These are phyloP conservation scores for Neoboletus subvelutipes DNA, from an alignment of 768 basidiomycete species.

Conservation along the genomic window DNA sequence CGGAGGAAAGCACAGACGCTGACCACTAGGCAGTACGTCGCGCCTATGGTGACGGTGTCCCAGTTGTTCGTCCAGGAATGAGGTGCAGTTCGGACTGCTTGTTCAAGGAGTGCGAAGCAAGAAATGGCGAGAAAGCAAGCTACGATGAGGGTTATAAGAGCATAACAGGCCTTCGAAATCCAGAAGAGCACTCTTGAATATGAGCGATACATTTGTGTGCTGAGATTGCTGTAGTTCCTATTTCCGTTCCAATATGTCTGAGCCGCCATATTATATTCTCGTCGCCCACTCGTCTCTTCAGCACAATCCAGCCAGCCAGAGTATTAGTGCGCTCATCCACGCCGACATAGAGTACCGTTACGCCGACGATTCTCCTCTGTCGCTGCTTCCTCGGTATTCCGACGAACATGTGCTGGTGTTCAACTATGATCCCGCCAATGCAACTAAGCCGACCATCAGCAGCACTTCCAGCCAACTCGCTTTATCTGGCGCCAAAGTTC, in stretches of 20 bases:
- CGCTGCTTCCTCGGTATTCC: conserved; percentile 56
- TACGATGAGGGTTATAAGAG: conserved; percentile 47
- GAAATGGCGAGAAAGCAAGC: conserved; percentile 60
- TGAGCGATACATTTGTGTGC: conserved; percentile 17
- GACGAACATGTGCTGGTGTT: conserved; percentile 75
- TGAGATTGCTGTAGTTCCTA: too few relatives aligned
- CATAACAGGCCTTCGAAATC: conserved; percentile 55
- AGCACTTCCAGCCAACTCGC: conserved; percentile 48
- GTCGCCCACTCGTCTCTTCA: conserved; percentile 55
- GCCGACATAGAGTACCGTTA: conserved; percentile 81
- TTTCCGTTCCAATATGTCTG: conserved; percentile 15
- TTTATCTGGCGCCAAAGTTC: conserved; percentile 59
- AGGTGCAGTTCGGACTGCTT: conserved; percentile 68
- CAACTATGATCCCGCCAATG: conserved; percentile 54
- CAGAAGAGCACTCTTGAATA: conserved; percentile 47
- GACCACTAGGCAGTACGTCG: conserved; percentile 71
- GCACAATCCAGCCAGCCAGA: conserved; percentile 37
- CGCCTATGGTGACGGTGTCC: conserved; percentile 66
- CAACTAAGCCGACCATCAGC: conserved; percentile 46
- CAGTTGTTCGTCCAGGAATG: conserved; percentile 59
- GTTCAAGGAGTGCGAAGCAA: conserved; percentile 62
- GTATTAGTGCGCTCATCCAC: conserved; percentile 47
- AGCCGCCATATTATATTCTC: conserved; percentile 67
- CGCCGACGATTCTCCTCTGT: conserved; percentile 71
- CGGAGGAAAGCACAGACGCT: conserved; percentile 30